A percentile compares a stretch with the other conserved stretches of the same genome.
Conservation (phyloP, 2,329 filamentous ascomycete species). For the Curvularia spicifera region DNA sequence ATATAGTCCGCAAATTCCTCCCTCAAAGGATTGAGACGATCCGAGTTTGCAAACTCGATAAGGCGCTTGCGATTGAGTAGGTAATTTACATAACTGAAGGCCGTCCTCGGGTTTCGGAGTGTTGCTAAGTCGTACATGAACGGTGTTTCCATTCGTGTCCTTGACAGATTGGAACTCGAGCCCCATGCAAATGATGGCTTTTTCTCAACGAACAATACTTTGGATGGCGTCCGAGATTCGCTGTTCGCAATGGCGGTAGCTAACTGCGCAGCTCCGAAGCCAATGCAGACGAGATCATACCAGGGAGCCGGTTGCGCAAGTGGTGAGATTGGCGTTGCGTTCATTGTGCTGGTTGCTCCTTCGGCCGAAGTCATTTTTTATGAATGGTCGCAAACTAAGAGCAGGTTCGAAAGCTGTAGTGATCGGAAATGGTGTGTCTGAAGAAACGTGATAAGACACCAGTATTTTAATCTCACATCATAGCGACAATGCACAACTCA, state of each 20-base stretch:
- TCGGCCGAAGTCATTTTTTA: conserved; percentile 33
- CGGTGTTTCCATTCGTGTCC: conserved; percentile 45
- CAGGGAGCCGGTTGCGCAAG: conserved; percentile 21
- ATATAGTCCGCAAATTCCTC: conserved; percentile 51
- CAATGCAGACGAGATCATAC: conserved; percentile 46
- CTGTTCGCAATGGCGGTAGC: conserved; percentile 47
- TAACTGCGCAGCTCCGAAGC: conserved; percentile 46
- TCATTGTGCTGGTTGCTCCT: conserved; percentile 19
- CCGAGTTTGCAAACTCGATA: conserved; percentile 47
- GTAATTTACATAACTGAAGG: conserved; percentile 47
- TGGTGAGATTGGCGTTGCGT: conserved; percentile 22
- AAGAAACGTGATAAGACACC: conserved; percentile 12
- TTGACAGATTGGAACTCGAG: conserved; percentile 32
- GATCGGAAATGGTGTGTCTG: conserved; percentile 3
- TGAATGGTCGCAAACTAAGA: neutral
- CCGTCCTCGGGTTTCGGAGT: conserved; percentile 44
- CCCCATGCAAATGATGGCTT: conserved; percentile 46
- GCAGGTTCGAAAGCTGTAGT: neutral
- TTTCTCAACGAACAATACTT: conserved; percentile 42
- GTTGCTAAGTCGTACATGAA: conserved; percentile 48
- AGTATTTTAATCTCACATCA: conserved; percentile 12
- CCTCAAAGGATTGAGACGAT: conserved; percentile 46
- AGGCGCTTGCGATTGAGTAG: conserved; percentile 40
- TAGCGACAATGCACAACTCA: conserved; percentile 9
- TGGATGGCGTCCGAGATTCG: conserved; percentile 36